Evolutionary conservation across 108 stramenopile species (phyloP).

Genomic region (Nannochloropsis gaditana): DNA sequence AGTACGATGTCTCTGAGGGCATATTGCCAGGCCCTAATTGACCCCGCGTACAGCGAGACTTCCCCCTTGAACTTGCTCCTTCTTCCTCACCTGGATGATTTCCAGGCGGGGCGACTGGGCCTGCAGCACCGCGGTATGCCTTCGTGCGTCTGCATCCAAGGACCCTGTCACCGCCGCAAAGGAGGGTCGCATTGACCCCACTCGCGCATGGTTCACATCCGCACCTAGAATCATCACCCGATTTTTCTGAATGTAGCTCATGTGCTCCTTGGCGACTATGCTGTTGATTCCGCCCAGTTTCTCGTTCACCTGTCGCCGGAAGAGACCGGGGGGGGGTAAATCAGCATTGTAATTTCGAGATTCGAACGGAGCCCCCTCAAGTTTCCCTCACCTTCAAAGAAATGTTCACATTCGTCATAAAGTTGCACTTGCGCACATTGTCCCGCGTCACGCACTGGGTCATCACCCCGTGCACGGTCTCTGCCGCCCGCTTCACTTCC

Average conservation of each 20-base stretch:
- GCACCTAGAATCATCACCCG: constrained; percentile 30
- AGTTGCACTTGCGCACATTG: not conserved
- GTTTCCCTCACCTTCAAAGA: not conserved
- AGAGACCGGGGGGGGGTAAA: not conserved
- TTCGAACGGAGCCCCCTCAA: not conserved
- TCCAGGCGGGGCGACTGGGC: constrained; percentile 48
- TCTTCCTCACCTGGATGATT: constrained; percentile 40
- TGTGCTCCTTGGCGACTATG: not conserved
- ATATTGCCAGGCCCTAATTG: not conserved
- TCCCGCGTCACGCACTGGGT: not conserved
- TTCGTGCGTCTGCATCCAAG: constrained; percentile 36
- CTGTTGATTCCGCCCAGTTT: not conserved
- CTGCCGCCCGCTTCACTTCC: constrained; percentile 1
- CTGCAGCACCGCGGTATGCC: constrained; percentile 33
- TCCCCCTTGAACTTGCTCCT: not conserved
- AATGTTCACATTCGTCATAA: constrained; percentile 10
- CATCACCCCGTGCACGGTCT: not conserved
- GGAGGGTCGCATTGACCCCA: constrained; percentile 34
- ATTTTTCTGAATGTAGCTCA: not conserved
- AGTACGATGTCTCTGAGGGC: not conserved
- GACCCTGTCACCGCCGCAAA: constrained; percentile 46
- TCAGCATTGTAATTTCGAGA: not conserved
- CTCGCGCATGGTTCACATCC: constrained; percentile 51
- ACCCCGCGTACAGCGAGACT: not conserved
- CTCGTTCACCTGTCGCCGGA: not conserved